Evolutionary conservation across 306 rosid species (phyloP).

Genomic region (Inga leiocalycina): DNA sequence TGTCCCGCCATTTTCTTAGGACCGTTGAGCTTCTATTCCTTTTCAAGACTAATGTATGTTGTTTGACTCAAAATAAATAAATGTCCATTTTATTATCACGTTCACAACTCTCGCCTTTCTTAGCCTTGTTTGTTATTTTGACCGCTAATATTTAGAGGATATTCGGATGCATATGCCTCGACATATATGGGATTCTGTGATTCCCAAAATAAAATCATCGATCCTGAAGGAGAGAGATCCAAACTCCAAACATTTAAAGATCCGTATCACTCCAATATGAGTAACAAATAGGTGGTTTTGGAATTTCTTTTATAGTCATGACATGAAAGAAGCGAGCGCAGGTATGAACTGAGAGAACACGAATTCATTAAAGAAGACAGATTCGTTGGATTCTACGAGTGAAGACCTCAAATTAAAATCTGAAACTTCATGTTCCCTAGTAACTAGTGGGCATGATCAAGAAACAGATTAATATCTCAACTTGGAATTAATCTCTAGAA

Average conservation of each 20-base stretch:
- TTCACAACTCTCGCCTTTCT: not conserved
- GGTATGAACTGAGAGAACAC: not conserved
- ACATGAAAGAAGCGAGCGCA: not conserved
- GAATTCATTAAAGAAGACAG: not conserved
- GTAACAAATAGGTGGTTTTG: not conserved
- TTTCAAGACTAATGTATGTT: not conserved
- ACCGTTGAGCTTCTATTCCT: slow-evolving; percentile 11
- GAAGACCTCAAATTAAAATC: not conserved
- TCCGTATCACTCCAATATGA: not conserved
- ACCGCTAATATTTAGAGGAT: no score
- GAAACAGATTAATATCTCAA: not conserved
- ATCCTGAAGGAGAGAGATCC: not conserved
- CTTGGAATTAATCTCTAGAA: not conserved
- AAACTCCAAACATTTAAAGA: not conserved
- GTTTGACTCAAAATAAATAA: not conserved
- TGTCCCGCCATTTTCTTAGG: slow-evolving; percentile 75
- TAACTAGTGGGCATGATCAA: not conserved
- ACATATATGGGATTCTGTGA: not conserved
- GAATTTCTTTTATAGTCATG: no score
- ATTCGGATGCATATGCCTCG: not conserved
- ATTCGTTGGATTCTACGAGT: not conserved
- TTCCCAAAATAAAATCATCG: not conserved
- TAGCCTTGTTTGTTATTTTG: not conserved
- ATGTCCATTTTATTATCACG: not conserved
- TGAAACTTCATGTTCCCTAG: not conserved